These are phyloP conservation scores for Haplosporangium gracile DNA, from an alignment of 192 early-diverging fungal species.

Conservation along the genomic window DNA sequence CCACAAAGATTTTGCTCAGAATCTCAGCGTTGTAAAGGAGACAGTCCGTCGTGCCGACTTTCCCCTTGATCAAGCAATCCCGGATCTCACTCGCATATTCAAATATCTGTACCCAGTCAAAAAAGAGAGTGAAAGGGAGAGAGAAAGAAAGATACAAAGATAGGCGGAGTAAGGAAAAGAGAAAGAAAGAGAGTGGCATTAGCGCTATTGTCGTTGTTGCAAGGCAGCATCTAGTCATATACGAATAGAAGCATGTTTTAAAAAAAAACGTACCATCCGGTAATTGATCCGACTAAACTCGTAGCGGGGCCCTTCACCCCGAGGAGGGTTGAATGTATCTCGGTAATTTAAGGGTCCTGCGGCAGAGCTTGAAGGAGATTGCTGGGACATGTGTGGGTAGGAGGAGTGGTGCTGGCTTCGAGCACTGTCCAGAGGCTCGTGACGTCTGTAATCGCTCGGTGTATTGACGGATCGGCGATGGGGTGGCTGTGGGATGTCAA, in stretches of 20 bases:
- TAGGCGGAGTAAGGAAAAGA: neutral
- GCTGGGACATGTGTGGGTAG: neutral
- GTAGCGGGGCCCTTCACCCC: slow-evolving; percentile 24
- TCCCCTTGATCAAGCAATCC: slow-evolving; percentile 52
- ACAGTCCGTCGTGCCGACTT: slow-evolving; percentile 41
- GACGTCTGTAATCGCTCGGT: neutral
- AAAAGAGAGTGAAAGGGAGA: neutral
- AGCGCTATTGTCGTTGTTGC: neutral
- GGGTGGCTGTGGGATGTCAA: slow-evolving; percentile 42
- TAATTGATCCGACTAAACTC: slow-evolving; percentile 25
- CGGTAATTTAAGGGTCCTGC: slow-evolving; percentile 7
- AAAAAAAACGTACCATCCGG: slow-evolving; percentile 30
- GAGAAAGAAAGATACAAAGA: too few relatives aligned
- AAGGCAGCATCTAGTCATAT: neutral
- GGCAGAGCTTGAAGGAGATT: neutral
- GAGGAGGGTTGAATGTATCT: slow-evolving; percentile 4
- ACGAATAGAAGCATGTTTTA: neutral
- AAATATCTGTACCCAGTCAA: slow-evolving; percentile 34
- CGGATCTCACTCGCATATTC: slow-evolving; percentile 54
- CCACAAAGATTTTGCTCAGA: slow-evolving; percentile 53
- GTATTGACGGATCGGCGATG: slow-evolving; percentile 13
- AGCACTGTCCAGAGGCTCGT: slow-evolving; percentile 4
- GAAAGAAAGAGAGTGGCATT: neutral
- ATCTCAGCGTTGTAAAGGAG: slow-evolving; percentile 52
- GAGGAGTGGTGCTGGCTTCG: slow-evolving; percentile 8